Conservation (phyloP, 2,329 filamentous ascomycete genomes). For the Fusarium paranaense region DNA sequence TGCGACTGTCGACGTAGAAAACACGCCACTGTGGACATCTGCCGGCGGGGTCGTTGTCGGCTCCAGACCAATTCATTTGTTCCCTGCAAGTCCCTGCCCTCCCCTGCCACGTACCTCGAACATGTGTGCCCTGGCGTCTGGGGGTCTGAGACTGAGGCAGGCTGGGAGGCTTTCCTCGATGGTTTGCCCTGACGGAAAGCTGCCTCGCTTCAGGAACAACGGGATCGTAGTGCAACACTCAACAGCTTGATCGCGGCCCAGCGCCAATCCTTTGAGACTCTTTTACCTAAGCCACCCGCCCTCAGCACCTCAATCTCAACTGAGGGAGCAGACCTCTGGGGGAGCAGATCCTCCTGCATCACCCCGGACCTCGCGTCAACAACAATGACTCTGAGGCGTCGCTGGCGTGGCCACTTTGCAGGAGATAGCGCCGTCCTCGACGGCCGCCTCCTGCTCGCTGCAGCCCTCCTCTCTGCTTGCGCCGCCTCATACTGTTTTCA, state of each 20-base stretch:
- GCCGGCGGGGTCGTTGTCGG: conserved; percentile 9
- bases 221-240: not conserved
- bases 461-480: conserved; percentile 3
- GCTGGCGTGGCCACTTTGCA: conserved; percentile 23
- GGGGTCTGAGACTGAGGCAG: not conserved
- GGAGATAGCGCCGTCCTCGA: not conserved
- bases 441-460: conserved; percentile 9
- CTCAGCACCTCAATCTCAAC: conserved; percentile 15
- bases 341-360: not conserved
- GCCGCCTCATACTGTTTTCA: conserved; percentile 29
- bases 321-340: not conserved
- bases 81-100: conserved; percentile 11
- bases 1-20: conserved; percentile 17
- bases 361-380: conserved; percentile 3
- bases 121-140: not conserved
- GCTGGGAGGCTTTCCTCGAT: not conserved
- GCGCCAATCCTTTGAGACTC: not conserved
- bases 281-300: conserved; percentile 2
- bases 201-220: not conserved
- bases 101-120: not conserved
- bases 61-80: conserved; percentile 6
- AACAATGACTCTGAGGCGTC: conserved; percentile 34
- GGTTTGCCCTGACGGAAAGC: not conserved
- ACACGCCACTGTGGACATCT: conserved; percentile 23
- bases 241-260: not conserved